Evolutionary conservation across 129 eudicot species (phyloP), one percentile per base, ranked within the genome.

Genomic region (Kitagawia praeruptora): DNA sequence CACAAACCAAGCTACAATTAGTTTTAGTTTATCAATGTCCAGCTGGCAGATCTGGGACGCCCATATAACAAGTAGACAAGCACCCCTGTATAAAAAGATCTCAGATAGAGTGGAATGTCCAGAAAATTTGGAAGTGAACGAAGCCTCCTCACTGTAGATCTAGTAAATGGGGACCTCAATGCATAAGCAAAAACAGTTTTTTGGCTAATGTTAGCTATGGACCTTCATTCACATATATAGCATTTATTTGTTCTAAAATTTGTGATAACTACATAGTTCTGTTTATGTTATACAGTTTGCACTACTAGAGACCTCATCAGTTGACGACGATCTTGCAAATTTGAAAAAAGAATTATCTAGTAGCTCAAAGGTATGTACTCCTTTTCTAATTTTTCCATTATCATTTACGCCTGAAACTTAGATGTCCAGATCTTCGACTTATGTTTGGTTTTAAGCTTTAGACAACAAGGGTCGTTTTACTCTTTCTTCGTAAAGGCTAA

Each of bases 321-420:
- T 81, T 46, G 84, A 76, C 16, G 80, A 81, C 38, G 84, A 81
- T 76, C 84, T 81, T 23, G 84, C 80, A 12, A 66, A 81, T 73
- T 67, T 81, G 76, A 81, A 76, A 75, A 76, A 76, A 67, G 84
- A 81, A 76, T 21, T 81, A 46, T 81, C 84, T 34, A 76, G 84
- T 21, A 76, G 80, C 49, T 56, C 76, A 44, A 81, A 75, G 76
- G 84, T 81, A 75, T 63, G 34, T 14, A 8, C 38, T 54, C 14
- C 14, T 38, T 38, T 9, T 61, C 47, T 75, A 6, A 12, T 46
- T n/a, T 31, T 7, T 56, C 3, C 13, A 3, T 69, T 27, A 66
- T 31, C 8, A 66, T 66, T 9, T 8, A 41, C 31, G 41, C 19
- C 40, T 66, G 72, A 14, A 13, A 28, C 19, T 13, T 28, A 21